Evolutionary conservation across 1,284 basidiomycete species (phyloP), one percentile per base, ranked within the genome.

Genomic region (Tremellales sp.): DNA sequence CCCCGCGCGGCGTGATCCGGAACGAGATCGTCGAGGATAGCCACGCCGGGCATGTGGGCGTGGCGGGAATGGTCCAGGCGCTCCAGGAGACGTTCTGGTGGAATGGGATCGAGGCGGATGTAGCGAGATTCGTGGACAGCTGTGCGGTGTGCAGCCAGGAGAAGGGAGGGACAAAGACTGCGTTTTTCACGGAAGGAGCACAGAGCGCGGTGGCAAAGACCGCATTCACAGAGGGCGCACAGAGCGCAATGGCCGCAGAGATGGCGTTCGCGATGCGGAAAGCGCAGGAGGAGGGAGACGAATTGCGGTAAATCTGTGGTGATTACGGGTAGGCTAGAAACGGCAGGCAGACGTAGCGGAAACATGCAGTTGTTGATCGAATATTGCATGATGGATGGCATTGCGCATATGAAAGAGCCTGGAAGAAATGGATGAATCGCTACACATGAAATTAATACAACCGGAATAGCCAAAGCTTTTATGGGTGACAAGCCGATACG

Each of bases 31-130:
- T 65, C 4, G 43, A 60, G 36, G 64, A 66, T 43, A 51, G 57
- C 1, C 64, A 65, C 50, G 37, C 57, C 18, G 53, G 44, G 13
- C 63, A 65, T 51, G 44, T 46, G 40, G 39, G 34, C 7, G 27
- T 46, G 12, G 51, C 50, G 9, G 48, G 32, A 2, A 65, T 63
- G 58, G 22, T 57, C 14, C 26, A 27, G n/a, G 37, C 42, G 1
- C 29, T 66, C 6, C 28, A 33, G 3, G 46, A 54, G 32, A 63
- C 56, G 14, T 66, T 65, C 42, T 66, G 64, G 64, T 66, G 64
- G 64, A 47, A 47, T 13, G 50, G 45, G 14, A 58, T 66, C 31
- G 51, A 56, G 14, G 44, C 47, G 16, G 63, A 63, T 50, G 47
- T 51, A 16, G 29, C 49, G 27, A 41, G 26, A 10, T 57, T 46